These are phyloP conservation scores for Akanthomyces muscarius DNA, from an alignment of 2,329 filamentous ascomycete species.

Conservation along the genomic window DNA sequence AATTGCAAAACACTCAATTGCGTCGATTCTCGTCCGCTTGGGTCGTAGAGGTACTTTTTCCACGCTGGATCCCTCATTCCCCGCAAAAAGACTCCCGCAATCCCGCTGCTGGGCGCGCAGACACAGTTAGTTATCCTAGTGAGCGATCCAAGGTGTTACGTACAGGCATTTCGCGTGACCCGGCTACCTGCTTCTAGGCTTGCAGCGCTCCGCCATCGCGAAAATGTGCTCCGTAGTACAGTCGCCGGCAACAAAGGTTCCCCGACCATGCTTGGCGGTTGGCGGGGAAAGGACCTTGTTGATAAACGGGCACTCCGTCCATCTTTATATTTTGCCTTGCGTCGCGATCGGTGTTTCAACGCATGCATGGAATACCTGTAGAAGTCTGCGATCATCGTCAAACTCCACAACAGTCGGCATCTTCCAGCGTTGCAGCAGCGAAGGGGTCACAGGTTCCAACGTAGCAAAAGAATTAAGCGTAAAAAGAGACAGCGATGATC, in stretches of 20 bases:
- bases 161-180: not conserved
- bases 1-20: no score
- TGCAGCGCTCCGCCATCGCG: constrained; percentile 1
- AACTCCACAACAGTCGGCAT: constrained; percentile 2
- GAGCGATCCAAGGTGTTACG: not conserved
- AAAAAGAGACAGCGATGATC: constrained; percentile 4
- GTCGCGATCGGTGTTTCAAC: not conserved
- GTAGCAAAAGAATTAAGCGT: constrained; percentile 1
- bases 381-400: no score
- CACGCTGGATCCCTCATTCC: no score
- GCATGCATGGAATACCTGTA: no score
- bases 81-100: no score
- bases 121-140: not conserved
- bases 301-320: no score
- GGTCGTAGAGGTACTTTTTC: no score
- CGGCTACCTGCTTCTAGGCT: not conserved
- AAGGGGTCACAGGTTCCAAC: not conserved
- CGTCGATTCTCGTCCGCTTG: no score
- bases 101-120: no score
- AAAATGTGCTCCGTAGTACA: no score
- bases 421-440: constrained; percentile 2
- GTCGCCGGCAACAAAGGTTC: not conserved
- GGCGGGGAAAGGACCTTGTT: no score
- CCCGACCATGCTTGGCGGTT: not conserved
- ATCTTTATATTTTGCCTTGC: no score